phyloP scores from a whole-genome alignment of 345 rosid species.

The Noccaea bulbosa region DNA sequence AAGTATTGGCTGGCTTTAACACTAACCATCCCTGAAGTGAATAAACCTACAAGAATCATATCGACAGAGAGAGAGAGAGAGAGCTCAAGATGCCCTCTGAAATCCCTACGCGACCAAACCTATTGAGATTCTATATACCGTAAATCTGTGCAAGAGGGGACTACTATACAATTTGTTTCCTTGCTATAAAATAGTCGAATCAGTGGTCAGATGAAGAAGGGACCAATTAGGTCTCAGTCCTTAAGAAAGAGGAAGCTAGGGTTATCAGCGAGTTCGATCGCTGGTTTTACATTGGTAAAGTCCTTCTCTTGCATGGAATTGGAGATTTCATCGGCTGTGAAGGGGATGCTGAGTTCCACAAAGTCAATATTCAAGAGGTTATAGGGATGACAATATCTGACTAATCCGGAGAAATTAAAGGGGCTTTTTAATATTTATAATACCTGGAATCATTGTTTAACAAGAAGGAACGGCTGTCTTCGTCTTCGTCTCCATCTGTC shows the following conservation, averaged over 20 bases:
- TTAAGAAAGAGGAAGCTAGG: conserved; percentile 78
- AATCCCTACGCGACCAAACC: conserved; percentile 29
- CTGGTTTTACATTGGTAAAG: conserved; percentile 63
- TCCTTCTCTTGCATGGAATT: conserved; percentile 61
- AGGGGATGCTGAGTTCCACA: conserved; percentile 66
- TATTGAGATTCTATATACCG: conserved; percentile 28
- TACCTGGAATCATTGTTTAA: conserved; percentile 84
- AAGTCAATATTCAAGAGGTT: conserved; percentile 19
- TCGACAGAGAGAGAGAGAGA: background rate
- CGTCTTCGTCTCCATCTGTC: conserved; percentile 76
- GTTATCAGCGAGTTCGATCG: conserved; percentile 66
- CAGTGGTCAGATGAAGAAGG: conserved; percentile 5
- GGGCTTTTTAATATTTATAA: background rate
- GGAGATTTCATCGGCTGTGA: conserved; percentile 76
- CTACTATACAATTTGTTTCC: conserved; percentile 34
- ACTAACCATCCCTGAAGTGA: conserved; percentile 6
- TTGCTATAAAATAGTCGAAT: conserved; percentile 13
- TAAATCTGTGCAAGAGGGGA: conserved; percentile 27
- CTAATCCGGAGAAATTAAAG: background rate
- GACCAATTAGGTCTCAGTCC: conserved; percentile 49
- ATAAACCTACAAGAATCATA: conserved; percentile 3
- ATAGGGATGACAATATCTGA: conserved; percentile 12
- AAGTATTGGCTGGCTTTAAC: conserved; percentile 7
- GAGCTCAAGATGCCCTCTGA: conserved; percentile 2
- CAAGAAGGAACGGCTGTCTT: conserved; percentile 63